A percentile compares a stretch with the other conserved stretches of the same genome.
Evolutionary conservation across 352 stramenopile species (phyloP).

Genomic region (Phytophthora fragariaefolia): DNA sequence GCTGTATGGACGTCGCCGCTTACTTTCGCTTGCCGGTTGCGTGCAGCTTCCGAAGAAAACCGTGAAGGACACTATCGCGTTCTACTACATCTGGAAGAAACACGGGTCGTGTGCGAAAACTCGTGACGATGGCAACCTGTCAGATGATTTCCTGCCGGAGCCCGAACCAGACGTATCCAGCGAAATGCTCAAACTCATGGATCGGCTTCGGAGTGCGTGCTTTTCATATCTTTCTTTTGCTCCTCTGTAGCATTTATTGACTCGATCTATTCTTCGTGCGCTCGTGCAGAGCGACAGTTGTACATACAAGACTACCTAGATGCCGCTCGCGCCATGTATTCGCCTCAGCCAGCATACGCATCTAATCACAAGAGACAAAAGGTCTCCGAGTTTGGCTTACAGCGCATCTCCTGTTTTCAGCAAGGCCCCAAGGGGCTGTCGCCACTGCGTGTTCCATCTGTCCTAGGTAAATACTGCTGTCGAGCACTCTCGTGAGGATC

Average conservation of each 20-base stretch:
- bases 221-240: background rate
- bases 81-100: conserved; percentile 92
- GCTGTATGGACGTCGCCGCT: background rate
- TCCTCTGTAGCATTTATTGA: background rate
- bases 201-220: conserved; percentile 67
- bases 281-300: conserved; percentile 58
- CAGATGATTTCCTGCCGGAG: conserved; percentile 57
- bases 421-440: conserved; percentile 59
- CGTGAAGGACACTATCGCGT: conserved; percentile 69
- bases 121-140: conserved; percentile 41
- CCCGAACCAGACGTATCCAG: conserved; percentile 61
- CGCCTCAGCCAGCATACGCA: conserved; percentile 37
- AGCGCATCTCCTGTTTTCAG: conserved; percentile 54
- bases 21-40: background rate
- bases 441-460: conserved; percentile 48
- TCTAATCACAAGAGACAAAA: conserved; percentile 63
- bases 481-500: background rate
- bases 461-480: conserved; percentile 43
- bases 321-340: conserved; percentile 61
- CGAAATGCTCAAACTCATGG: conserved; percentile 65
- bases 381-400: conserved; percentile 59
- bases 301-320: conserved; percentile 77
- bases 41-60: conserved; percentile 68
- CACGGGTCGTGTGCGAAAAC: conserved; percentile 56
- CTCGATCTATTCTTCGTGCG: background rate